Conservation (phyloP, 257 asterid species). For the Thymus quinquecostatus region DNA sequence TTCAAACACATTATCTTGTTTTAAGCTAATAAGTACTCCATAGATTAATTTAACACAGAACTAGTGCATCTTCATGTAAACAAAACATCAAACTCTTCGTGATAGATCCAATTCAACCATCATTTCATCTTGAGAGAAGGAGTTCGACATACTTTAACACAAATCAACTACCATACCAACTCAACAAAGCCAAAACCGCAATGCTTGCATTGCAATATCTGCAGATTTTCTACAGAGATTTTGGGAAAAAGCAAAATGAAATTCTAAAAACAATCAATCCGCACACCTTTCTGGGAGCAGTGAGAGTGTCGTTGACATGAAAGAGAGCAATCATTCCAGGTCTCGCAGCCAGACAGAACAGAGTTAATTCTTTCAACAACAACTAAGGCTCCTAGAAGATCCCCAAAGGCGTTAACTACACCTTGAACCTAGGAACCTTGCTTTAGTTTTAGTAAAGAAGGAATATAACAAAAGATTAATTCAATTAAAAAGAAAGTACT, state of each 20-base stretch:
- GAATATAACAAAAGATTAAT: no score
- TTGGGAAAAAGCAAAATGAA: background rate
- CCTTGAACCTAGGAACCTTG: no score
- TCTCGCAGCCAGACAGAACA: slow-evolving; percentile 47
- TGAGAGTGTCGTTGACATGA: slow-evolving; percentile 96
- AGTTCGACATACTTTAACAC: no score
- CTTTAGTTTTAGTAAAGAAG: no score
- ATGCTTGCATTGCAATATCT: background rate
- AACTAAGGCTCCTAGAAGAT: no score
- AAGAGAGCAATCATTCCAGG: slow-evolving; percentile 88
- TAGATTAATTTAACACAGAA: background rate
- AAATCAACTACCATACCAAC: no score
- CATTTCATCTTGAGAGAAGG: no score
- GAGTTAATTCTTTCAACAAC: no score
- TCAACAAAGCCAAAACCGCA: background rate
- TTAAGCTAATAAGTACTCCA: no score
- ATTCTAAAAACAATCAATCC: background rate
- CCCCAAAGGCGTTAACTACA: no score
- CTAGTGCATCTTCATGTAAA: slow-evolving; percentile 10
- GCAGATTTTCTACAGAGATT: slow-evolving; percentile 6
- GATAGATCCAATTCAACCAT: background rate
- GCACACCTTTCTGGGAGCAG: slow-evolving; percentile 87
- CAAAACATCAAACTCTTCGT: background rate
- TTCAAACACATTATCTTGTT: background rate
- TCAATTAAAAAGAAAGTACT: no score